These are phyloP conservation scores for Mycocentrospora acerina DNA, from an alignment of 2,329 filamentous ascomycete species.

Conservation along the genomic window DNA sequence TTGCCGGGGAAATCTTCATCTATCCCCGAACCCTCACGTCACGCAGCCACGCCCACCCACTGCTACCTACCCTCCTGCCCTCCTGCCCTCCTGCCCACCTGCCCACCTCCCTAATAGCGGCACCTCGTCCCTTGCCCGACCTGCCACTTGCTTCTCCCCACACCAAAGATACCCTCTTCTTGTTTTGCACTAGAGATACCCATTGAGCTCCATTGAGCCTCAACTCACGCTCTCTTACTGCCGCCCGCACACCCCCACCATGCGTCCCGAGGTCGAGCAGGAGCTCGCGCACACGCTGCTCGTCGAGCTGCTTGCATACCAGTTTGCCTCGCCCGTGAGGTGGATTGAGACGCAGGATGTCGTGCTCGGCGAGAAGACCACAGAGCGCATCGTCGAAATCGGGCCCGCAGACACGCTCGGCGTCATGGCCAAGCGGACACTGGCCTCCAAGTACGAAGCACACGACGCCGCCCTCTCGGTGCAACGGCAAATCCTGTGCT, in stretches of 20 bases:
- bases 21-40: constrained; percentile 16
- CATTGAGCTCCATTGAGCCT: constrained; percentile 29
- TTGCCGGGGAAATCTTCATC: constrained; percentile 10
- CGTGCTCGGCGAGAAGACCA: constrained; percentile 91
- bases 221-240: constrained; percentile 13
- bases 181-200: constrained; percentile 26
- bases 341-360: constrained; percentile 99
- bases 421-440: constrained; percentile 93
- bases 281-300: constrained; percentile 98
- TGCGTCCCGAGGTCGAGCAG: constrained; percentile 99
- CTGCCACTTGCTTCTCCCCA: constrained; percentile 17
- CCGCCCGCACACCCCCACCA: constrained; percentile 51
- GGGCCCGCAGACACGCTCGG: constrained; percentile 95
- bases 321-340: constrained; percentile 97
- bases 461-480: constrained; percentile 97
- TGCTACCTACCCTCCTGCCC: too few relatives aligned
- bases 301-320: constrained; percentile 97
- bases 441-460: constrained; percentile 96
- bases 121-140: constrained; percentile 14
- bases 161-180: constrained; percentile 20
- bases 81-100: constrained; percentile 1
- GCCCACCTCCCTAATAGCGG: constrained; percentile 7
- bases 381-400: constrained; percentile 96
- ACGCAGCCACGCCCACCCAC: constrained; percentile 5
- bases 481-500: constrained; percentile 96